Conservation (phyloP, 2,329 filamentous ascomycete genomes). For the Diaporthe humulicola region DNA sequence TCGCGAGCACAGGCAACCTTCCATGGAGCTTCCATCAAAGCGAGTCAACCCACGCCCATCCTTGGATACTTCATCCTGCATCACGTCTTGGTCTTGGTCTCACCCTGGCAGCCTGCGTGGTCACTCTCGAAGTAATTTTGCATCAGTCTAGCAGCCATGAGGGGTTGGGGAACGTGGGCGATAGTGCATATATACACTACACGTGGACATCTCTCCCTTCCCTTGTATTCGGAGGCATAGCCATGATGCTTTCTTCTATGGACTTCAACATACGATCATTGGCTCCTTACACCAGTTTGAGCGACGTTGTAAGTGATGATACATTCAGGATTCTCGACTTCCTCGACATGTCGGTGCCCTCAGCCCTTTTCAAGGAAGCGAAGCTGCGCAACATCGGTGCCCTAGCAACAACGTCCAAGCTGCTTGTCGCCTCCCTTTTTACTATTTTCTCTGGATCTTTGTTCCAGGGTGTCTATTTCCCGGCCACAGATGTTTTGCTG, state of each 20-base stretch:
- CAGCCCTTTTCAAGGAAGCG: constrained; percentile 47
- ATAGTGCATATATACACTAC: constrained; percentile 48
- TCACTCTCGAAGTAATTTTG: constrained; percentile 51
- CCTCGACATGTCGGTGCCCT: constrained; percentile 48
- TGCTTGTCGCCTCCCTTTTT: constrained; percentile 48
- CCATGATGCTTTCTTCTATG: constrained; percentile 47
- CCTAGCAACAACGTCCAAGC: constrained; percentile 45
- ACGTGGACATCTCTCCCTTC: constrained; percentile 52
- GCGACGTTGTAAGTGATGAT: constrained; percentile 45
- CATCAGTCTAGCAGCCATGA: constrained; percentile 47
- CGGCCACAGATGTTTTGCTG: constrained; percentile 40
- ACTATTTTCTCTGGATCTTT: constrained; percentile 50
- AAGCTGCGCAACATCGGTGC: constrained; percentile 47
- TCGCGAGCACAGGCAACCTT: neutral
- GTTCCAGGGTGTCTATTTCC: constrained; percentile 49
- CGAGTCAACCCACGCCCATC: constrained; percentile 46
- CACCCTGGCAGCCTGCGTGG: constrained; percentile 48
- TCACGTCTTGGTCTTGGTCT: constrained; percentile 47
- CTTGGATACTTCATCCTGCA: constrained; percentile 47
- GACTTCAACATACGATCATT: constrained; percentile 51
- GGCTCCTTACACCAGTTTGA: constrained; percentile 50
- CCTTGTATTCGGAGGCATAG: constrained; percentile 27
- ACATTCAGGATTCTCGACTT: constrained; percentile 50
- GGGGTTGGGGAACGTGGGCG: constrained; percentile 48
- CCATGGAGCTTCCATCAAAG: neutral